A percentile compares a stretch with the other conserved stretches of the same genome.
phyloP scores from a whole-genome alignment of 2,329 filamentous ascomycete species.

The Aspergillus arachidicola region DNA sequence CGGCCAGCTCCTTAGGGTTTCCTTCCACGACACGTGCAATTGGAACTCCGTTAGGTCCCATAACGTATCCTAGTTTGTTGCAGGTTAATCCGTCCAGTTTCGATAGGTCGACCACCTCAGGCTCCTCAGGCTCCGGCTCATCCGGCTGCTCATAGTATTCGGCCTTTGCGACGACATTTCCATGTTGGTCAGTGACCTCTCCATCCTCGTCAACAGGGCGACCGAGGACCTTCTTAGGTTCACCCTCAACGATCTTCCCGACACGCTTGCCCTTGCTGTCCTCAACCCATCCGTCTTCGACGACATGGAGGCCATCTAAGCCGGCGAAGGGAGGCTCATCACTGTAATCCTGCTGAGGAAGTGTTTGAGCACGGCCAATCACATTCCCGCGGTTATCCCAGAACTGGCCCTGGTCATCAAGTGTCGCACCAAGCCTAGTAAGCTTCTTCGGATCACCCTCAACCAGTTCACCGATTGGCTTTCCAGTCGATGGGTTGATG shows the following conservation, averaged over 20 bases:
- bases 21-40: slow-evolving; percentile 60
- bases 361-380: slow-evolving; percentile 59
- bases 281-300: slow-evolving; percentile 51
- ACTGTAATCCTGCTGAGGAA: slow-evolving; percentile 42
- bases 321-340: slow-evolving; percentile 49
- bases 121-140: slow-evolving; percentile 43
- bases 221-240: slow-evolving; percentile 61
- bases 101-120: slow-evolving; percentile 53
- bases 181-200: slow-evolving; percentile 63
- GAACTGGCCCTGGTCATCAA: slow-evolving; percentile 65
- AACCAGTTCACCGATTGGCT: slow-evolving; percentile 58
- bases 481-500: slow-evolving; percentile 45
- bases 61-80: slow-evolving; percentile 63
- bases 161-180: slow-evolving; percentile 63
- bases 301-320: slow-evolving; percentile 50
- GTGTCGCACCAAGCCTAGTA: slow-evolving; percentile 38
- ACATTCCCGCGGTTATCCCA: slow-evolving; percentile 66
- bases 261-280: slow-evolving; percentile 51
- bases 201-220: slow-evolving; percentile 64
- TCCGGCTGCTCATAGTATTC: slow-evolving; percentile 55
- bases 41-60: slow-evolving; percentile 55
- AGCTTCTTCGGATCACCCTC: slow-evolving; percentile 68
- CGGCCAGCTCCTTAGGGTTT: slow-evolving; percentile 58
- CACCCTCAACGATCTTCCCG: slow-evolving; percentile 59
- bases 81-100: slow-evolving; percentile 56